A percentile compares a stretch with the other conserved stretches of the same genome.
Evolutionary conservation across 495 filamentous ascomycete genomes (phyloP).

Genomic region (Polyplosphaeria fusca): DNA sequence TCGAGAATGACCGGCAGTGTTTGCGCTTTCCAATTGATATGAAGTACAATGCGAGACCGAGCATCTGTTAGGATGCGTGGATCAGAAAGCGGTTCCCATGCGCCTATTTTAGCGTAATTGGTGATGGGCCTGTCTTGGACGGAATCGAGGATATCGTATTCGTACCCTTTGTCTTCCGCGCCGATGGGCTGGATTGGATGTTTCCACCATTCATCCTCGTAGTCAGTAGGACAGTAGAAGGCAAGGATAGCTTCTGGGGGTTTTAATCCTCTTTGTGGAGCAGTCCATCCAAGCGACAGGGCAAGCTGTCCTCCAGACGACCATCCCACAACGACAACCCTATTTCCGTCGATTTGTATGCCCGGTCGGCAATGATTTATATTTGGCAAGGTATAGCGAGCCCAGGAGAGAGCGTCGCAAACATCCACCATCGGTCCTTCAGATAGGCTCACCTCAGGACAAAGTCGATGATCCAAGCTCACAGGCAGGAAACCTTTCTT

Average conservation of each 20-base stretch:
- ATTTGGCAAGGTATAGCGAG: conserved; percentile 42
- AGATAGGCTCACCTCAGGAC: conserved; percentile 50
- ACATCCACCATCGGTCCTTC: conserved; percentile 54
- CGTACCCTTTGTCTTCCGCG: neutral
- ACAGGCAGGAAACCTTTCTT: conserved; percentile 50
- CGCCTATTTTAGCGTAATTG: neutral
- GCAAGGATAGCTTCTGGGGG: conserved; percentile 51
- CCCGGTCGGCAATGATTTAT: conserved; percentile 24
- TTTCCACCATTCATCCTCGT: conserved; percentile 7
- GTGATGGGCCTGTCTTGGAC: neutral
- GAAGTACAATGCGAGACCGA: conserved; percentile 42
- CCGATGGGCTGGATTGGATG: neutral
- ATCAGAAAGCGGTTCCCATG: neutral
- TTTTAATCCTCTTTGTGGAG: conserved; percentile 30
- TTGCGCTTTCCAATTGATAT: conserved; percentile 50
- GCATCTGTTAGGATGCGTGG: no score
- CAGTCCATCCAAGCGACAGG: conserved; percentile 48
- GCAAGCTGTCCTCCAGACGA: conserved; percentile 56
- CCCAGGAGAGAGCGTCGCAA: conserved; percentile 49
- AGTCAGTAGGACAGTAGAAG: conserved; percentile 51
- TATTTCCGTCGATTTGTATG: conserved; percentile 40
- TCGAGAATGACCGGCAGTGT: conserved; percentile 44
- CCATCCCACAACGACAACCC: conserved; percentile 55
- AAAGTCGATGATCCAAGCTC: conserved; percentile 56
- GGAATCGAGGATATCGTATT: neutral